Evolutionary conservation across 768 basidiomycete genomes (phyloP), one percentile per base, ranked within the genome.

Genomic region (Phanerochaete sordida): DNA sequence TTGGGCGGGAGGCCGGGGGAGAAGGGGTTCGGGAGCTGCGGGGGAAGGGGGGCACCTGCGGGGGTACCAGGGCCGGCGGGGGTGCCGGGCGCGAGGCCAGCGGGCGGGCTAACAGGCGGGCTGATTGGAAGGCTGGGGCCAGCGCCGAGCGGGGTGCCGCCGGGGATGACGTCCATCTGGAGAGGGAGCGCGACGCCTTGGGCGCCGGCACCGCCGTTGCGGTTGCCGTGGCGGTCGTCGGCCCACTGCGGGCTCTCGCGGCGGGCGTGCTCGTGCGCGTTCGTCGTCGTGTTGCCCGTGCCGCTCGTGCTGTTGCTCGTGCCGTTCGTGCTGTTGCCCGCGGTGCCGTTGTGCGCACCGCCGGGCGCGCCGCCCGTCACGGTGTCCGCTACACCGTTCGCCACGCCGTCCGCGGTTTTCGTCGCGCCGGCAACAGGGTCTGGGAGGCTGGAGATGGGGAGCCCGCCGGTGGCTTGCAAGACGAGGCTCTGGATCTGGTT

Each of bases 1-100:
- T 64, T 65, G 19, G 45, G 43, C 9, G 65, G 65, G 19, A 65
- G 62, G 26, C 64, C 19, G 0, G 64, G 65, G 2, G 65, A 62
- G 45, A 35, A 24, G 39, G 39, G 39, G 39, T 16, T 43, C 11
- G 39, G 39, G 19, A 16, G 19, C 39, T 43, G 39, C 2, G 61
- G 60, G 44, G 19, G 24, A 8, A 48, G 15, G 27, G 27, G 33
- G 30, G 45, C 57, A 12, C 23, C 12, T 2, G 49, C 21, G 11
- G 37, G 23, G 31, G 13, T 30, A 26, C 15, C 48, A 6, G 45
- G 24, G 31, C 37, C 51, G 21, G 50, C 62, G 26, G 55, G 62
- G 15, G 57, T 26, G 19, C 50, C 23, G 47, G 52, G 59, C 3
- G 53, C 33, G 16, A 33, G 8, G 5, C 39, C 39, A 16, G 5